A percentile compares a stretch with the other conserved stretches of the same genome.
These are phyloP conservation scores for Euphorbia schlechtendalii DNA, from an alignment of 441 rosid species.

Conservation along the genomic window DNA sequence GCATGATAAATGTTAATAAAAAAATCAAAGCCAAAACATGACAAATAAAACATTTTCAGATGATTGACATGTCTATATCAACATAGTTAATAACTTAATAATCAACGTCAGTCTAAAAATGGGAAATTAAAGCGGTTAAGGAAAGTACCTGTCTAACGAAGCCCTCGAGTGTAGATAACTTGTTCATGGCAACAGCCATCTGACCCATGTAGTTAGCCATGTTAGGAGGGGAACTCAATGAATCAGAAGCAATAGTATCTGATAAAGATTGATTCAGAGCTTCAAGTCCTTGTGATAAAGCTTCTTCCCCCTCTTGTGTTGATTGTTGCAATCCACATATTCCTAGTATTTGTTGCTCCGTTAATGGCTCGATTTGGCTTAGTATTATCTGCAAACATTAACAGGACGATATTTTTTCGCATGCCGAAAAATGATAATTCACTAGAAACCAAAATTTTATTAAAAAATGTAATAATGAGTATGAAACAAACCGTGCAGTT, in stretches of 20 bases:
- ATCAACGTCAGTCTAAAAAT: too few species aligned
- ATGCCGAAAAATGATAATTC: constrained; percentile 17
- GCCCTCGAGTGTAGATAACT: constrained; percentile 81
- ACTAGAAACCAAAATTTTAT: constrained; percentile 29
- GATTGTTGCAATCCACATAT: constrained; percentile 84
- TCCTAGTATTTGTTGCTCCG: constrained; percentile 85
- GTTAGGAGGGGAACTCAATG: constrained; percentile 69
- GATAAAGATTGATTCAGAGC: constrained; percentile 81
- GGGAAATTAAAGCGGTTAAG: too few species aligned
- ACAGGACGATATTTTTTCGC: too few species aligned
- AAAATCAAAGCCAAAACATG: too few species aligned
- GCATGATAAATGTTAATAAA: too few species aligned
- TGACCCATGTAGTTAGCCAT: constrained; percentile 91
- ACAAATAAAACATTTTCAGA: too few species aligned
- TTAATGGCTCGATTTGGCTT: constrained; percentile 72
- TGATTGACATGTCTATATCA: too few species aligned
- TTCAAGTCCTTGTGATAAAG: constrained; percentile 83
- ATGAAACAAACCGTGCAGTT: constrained; percentile 35
- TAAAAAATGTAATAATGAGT: too few species aligned
- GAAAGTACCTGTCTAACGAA: constrained; percentile 94
- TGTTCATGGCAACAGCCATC: constrained; percentile 90
- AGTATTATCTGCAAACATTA: constrained; percentile 40
- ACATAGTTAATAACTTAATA: too few species aligned
- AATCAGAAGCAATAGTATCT: constrained; percentile 75
- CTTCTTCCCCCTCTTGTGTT: constrained; percentile 87